Evolutionary conservation across 1,139 yeast genomes (phyloP), one percentile per base, ranked within the genome.

Genomic region (Saccharomycopsis hybrid): DNA sequence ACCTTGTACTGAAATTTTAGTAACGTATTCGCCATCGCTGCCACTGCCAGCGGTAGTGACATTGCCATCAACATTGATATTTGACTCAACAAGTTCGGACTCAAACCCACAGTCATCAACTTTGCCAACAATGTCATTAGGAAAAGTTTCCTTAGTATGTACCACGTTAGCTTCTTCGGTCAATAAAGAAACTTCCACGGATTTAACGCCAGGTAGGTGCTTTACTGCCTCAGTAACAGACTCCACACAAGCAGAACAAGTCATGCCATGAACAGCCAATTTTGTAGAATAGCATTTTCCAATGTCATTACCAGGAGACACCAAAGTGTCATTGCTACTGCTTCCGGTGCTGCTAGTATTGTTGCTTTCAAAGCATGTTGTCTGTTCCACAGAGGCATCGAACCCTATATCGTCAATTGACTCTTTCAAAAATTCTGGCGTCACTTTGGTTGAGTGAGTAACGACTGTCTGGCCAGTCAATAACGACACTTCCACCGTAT

Each of bases 41-140:
- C 5, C 5, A 8, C 5, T 5, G n/a, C n/a, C n/a, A 31, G 33
- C 33, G 9, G 9, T 31, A 9, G 9, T 9, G 9, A 31, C 33
- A 33, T 28, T 18, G 31, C 43, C 35, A 38, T n/a, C 25, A 18
- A 13, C 25, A 4, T 3, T 32, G 13, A 57, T 50, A 39, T 46
- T 43, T 25, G 54, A 48, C 50, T 41, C 56, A 35, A 59, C 52
- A 35, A 65, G 51, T 2, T 56, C 58, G 3, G 82, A 82, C 41
- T 80, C 90, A 58, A 86, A 86, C 8, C 95, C 96, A 58, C 86
- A 78, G 58, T 83, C 84, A 57, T 86, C 94, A 24, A 89, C 74
- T 5, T 73, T 64, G 30, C 71, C 74, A 30, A 65, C 64, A 8
- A 84, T 65, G 5, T 57, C 63, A 1, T 67, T 70, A 0, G 71